phyloP scores from a whole-genome alignment of 352 stramenopile species.

The Pythium coloratum region DNA sequence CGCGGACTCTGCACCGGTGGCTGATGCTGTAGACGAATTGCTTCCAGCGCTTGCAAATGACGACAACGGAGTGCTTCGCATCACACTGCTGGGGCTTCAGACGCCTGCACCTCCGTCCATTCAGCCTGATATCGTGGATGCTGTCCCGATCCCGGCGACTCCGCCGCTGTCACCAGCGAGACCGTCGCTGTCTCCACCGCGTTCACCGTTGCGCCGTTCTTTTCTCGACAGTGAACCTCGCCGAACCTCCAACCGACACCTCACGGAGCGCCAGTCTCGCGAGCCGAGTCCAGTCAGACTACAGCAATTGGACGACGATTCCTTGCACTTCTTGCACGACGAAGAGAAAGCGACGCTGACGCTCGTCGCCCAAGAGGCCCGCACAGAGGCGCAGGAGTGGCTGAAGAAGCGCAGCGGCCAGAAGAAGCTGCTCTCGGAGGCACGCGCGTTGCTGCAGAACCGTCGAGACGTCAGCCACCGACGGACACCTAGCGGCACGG shows the following conservation, averaged over 20 bases:
- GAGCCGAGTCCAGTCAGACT: background rate
- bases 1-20: background rate
- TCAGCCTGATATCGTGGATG: background rate
- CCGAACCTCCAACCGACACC: background rate
- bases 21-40: background rate
- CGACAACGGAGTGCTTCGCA: constrained; percentile 11
- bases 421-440: constrained; percentile 75
- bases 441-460: constrained; percentile 53
- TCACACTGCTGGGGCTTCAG: constrained; percentile 19
- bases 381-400: constrained; percentile 65
- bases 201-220: constrained; percentile 27
- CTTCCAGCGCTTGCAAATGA: too few relatives aligned
- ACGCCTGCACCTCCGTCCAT: background rate
- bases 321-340: constrained; percentile 46
- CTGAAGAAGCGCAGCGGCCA: constrained; percentile 72
- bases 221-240: background rate
- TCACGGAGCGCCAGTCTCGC: background rate
- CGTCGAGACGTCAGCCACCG: constrained; percentile 35
- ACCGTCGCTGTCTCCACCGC: constrained; percentile 13
- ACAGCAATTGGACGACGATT: constrained; percentile 27
- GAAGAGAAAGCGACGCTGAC: constrained; percentile 68
- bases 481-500: constrained; percentile 45
- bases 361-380: constrained; percentile 67
- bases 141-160: background rate
- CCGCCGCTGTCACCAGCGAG: constrained; percentile 1